Evolutionary conservation across 139 green algal genomes (phyloP).

Genomic region (Deuterostichococcus epilithicus): DNA sequence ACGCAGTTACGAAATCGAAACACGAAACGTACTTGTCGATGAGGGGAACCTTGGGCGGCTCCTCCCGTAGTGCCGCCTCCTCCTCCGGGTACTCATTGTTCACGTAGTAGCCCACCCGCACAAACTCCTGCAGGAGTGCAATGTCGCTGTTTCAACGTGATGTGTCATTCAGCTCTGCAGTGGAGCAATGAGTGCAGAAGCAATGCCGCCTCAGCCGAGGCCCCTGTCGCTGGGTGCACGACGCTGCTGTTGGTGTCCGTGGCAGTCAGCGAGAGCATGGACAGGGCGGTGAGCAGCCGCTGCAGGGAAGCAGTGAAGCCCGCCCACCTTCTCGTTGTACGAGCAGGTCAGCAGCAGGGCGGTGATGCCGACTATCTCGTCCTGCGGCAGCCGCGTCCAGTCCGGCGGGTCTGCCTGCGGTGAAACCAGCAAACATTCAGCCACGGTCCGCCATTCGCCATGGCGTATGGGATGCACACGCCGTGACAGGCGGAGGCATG

Average conservation of each 20-base stretch:
- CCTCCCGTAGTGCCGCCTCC: conserved; percentile 59
- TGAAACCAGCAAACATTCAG: conserved; percentile 8
- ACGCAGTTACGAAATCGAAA: no score
- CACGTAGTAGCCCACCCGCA: conserved; percentile 93
- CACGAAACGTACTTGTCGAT: conserved; percentile 76
- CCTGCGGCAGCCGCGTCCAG: conserved; percentile 61
- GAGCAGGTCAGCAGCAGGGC: conserved; percentile 94
- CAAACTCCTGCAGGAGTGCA: conserved; percentile 62
- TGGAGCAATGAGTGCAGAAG: no score
- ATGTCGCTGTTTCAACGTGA: no score
- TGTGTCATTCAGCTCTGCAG: no score
- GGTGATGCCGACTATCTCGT: conserved; percentile 89
- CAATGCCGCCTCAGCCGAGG: no score
- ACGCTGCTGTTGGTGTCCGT: no score
- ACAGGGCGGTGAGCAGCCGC: neutral
- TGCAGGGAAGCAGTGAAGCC: neutral
- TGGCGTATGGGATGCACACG: no score
- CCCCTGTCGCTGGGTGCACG: no score
- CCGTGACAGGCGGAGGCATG: no score
- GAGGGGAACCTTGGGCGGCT: conserved; percentile 63
- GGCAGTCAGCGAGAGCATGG: neutral
- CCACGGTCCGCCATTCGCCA: no score
- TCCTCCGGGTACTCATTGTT: conserved; percentile 94
- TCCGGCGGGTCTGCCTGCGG: conserved; percentile 83
- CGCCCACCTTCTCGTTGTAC: conserved; percentile 60